Conservation (phyloP, 208 protist genomes). For the Herpetomonas tarakana region DNA sequence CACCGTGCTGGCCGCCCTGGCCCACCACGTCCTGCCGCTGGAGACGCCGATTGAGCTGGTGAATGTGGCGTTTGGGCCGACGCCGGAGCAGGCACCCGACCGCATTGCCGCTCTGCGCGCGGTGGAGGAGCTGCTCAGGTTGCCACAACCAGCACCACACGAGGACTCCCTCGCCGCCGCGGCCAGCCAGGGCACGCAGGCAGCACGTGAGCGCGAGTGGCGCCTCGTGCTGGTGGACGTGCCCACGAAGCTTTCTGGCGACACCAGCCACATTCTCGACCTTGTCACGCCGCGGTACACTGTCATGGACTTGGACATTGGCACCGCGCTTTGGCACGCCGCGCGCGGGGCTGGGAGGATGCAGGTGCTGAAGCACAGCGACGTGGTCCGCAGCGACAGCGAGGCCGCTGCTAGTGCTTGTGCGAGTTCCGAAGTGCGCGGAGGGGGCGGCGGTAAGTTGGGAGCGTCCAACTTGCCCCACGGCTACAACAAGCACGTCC, state of each 20-base stretch:
- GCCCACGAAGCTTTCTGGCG: slow-evolving; percentile 20
- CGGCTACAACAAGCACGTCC: slow-evolving; percentile 41
- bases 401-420: slow-evolving; percentile 4
- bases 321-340: slow-evolving; percentile 93
- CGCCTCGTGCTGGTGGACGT: slow-evolving; percentile 91
- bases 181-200: not conserved
- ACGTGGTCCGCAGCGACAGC: slow-evolving; percentile 14
- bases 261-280: slow-evolving; percentile 47
- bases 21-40: slow-evolving; percentile 76
- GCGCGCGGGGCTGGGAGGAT: slow-evolving; percentile 77
- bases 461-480: slow-evolving; percentile 9
- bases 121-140: slow-evolving; percentile 73
- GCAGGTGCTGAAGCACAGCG: slow-evolving; percentile 47
- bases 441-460: not conserved
- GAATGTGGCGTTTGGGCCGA: slow-evolving; percentile 92
- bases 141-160: slow-evolving; percentile 38
- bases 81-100: slow-evolving; percentile 78
- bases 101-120: slow-evolving; percentile 70
- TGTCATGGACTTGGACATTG: slow-evolving; percentile 97
- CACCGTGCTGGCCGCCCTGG: slow-evolving; percentile 90
- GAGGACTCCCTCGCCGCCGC: not conserved
- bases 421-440: slow-evolving; percentile 3
- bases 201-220: slow-evolving; percentile 56
- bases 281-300: slow-evolving; percentile 80
- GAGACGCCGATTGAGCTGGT: slow-evolving; percentile 92